A percentile compares a stretch with the other conserved stretches of the same genome.
Evolutionary conservation across 768 basidiomycete species (phyloP).

Genomic region (Rhodosporidiobolus sp.): DNA sequence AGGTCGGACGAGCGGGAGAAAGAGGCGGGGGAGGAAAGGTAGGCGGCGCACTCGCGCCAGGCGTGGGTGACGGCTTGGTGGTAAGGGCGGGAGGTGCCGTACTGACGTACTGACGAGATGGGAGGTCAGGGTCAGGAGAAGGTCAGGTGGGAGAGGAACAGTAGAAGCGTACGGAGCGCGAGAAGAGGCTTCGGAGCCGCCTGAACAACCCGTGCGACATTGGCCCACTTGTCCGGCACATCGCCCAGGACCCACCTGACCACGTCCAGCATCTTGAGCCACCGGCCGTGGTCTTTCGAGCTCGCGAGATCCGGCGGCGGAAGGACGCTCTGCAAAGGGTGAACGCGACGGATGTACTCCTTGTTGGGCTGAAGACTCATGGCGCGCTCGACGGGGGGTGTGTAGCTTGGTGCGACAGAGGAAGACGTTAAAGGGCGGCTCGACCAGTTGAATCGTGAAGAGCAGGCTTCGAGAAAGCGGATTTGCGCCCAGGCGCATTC

Average conservation of each 20-base stretch:
- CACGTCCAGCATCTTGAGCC: neutral
- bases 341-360: neutral
- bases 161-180: neutral
- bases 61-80: neutral
- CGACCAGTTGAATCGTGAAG: neutral
- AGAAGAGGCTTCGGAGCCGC: neutral
- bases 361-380: neutral
- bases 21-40: neutral
- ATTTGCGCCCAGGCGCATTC: neutral
- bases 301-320: neutral
- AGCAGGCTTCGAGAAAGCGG: neutral
- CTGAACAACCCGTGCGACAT: neutral
- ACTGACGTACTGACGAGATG: neutral
- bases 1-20: neutral
- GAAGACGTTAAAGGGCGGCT: too few species aligned
- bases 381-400: too few species aligned
- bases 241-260: neutral
- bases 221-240: neutral
- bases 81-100: neutral
- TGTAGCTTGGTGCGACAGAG: neutral
- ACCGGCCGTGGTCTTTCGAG: neutral
- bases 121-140: neutral
- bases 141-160: neutral
- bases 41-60: neutral
- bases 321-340: neutral